Evolutionary conservation across 495 filamentous ascomycete species (phyloP).

Genomic region (Pyrenula massariospora): DNA sequence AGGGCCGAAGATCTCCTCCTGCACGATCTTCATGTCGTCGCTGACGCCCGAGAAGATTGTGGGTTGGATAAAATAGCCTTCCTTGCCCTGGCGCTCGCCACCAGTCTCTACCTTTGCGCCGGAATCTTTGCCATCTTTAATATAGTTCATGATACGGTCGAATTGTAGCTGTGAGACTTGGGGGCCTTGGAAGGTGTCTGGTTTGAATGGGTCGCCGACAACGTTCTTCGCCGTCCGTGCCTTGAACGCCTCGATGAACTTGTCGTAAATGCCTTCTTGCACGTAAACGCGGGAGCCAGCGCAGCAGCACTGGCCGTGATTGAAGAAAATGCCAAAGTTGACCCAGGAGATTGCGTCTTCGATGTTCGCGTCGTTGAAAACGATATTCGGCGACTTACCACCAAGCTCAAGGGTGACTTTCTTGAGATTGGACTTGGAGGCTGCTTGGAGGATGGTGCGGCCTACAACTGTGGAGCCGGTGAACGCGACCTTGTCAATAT

Average conservation of each 20-base stretch:
- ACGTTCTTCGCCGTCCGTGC: constrained; percentile 68
- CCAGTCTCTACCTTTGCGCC: constrained; percentile 79
- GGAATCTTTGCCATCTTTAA: constrained; percentile 74
- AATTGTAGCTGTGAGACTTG: constrained; percentile 93
- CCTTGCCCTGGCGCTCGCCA: constrained; percentile 76
- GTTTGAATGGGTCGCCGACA: constrained; percentile 84
- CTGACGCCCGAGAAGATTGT: constrained; percentile 91
- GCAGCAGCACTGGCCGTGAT: constrained; percentile 98
- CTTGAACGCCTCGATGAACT: constrained; percentile 85
- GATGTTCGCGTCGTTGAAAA: constrained; percentile 92
- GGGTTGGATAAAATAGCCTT: constrained; percentile 96
- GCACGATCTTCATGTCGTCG: constrained; percentile 92
- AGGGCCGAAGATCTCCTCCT: constrained; percentile 97
- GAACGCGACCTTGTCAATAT: constrained; percentile 97
- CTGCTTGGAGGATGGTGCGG: constrained; percentile 90
- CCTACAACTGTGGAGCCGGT: constrained; percentile 89
- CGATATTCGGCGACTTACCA: constrained; percentile 96
- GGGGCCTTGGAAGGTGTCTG: constrained; percentile 90
- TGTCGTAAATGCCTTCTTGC: constrained; percentile 91
- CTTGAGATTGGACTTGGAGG: constrained; percentile 90
- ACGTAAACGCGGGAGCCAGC: constrained; percentile 93
- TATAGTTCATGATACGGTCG: constrained; percentile 97
- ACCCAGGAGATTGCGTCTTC: constrained; percentile 95
- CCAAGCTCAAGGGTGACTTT: constrained; percentile 98
- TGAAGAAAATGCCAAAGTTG: constrained; percentile 98